Base-by-base conservation (phyloP, 805 yeast species). In the Diddensiella caesifluorescens region DNA sequence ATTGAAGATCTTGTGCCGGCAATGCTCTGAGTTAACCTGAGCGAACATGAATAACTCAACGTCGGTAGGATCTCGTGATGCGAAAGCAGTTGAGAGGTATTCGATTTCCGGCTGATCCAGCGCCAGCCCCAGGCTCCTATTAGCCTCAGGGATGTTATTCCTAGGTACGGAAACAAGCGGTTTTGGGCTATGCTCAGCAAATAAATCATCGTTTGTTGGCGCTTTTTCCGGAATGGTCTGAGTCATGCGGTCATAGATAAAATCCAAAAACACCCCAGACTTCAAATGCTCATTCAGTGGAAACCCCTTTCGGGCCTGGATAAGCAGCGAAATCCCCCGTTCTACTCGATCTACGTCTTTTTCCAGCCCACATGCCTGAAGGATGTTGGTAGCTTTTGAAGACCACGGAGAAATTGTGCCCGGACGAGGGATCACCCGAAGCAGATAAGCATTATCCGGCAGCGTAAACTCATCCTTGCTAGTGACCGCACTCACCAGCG, bases 361-460 rank as follows among this genome's bases (percentile, higher is more conserved):
- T 28, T 70, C 74, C 47, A 92, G 72, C 6, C 96, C 96, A 67
- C 95, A 86, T 43, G 85, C 95, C 43, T 80, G 77, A 39, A 89
- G 75, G 52, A 92, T 92, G 65, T 92, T 90, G 30, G 98, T 89
- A 21, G 99, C 99, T 67, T 92, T 92, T 10, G 97, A 89, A 6
- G 96, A 86, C 99, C 99, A 92, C 25, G 98, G 97, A 20, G 97
- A 89, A 51, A 92, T 90, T 9, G 98, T 92, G 47, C 98, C 98
- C 5, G 88, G 70, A 63, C 97, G 78, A 33, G 99, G 98, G 39
- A 88, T 71, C 39, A 92, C 73, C 60, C 95, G 74, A 35, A 90
- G 65, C 50, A 88, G 66, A 48, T 76, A 74, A 23, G 77, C 66
- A 37, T 56, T 48, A 31, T 58, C 59, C 9, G 64, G 62, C 33